phyloP scores from a whole-genome alignment of 1,139 yeast species.

The Cylindricascospora bacillispora region DNA sequence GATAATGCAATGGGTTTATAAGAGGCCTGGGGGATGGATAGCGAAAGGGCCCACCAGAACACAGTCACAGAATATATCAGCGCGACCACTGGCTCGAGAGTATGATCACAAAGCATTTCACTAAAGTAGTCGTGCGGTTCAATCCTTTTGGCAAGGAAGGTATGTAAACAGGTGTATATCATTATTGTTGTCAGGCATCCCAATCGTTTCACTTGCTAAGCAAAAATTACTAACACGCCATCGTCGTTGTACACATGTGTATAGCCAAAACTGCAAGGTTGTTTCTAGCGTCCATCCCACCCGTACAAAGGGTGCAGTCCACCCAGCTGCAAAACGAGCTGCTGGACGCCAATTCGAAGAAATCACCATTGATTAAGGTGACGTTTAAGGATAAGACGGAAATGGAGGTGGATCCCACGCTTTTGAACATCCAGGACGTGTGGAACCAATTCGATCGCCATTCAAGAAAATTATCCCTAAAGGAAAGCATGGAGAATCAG shows the following conservation, averaged over 20 bases:
- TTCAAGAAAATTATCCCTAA: slow-evolving; percentile 53
- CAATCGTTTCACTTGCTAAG: too few relatives aligned
- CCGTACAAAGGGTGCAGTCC: slow-evolving; percentile 42
- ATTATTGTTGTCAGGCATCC: too few relatives aligned
- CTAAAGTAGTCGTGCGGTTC: slow-evolving; percentile 64
- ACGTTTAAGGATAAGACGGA: slow-evolving; percentile 71
- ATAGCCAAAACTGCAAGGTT: slow-evolving; percentile 67
- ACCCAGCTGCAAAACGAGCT: slow-evolving; percentile 40
- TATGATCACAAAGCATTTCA: slow-evolving; percentile 80
- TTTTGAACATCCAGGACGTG: slow-evolving; percentile 40
- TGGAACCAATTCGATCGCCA: slow-evolving; percentile 50
- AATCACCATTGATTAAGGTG: slow-evolving; percentile 52
- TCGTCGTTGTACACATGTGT: too few relatives aligned
- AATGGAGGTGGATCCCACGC: slow-evolving; percentile 54
- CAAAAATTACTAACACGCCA: neutral
- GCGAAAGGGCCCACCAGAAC: too few relatives aligned
- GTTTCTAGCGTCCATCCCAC: slow-evolving; percentile 71
- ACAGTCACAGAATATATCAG: too few relatives aligned
- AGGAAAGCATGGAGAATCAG: slow-evolving; percentile 44
- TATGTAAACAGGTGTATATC: slow-evolving; percentile 24
- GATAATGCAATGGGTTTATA: too few relatives aligned
- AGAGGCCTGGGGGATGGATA: too few relatives aligned
- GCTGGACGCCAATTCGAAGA: slow-evolving; percentile 33
- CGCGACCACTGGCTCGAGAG: too few relatives aligned
- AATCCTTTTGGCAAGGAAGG: slow-evolving; percentile 63